Evolutionary conservation across 306 rosid genomes (phyloP).

Genomic region (Bauhinia variegata): DNA sequence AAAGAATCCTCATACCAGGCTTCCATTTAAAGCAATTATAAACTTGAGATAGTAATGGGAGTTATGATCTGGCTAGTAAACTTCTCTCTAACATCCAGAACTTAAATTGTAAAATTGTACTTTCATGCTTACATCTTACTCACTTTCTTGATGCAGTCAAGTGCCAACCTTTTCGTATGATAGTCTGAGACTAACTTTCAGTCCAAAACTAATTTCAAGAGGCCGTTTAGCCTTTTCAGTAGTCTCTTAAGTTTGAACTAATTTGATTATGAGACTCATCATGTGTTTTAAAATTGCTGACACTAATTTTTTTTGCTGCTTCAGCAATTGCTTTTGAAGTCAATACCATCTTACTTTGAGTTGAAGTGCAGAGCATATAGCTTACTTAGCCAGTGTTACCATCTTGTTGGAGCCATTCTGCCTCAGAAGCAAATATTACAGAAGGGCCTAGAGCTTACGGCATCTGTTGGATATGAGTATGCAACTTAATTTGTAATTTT

Average conservation of each 20-base stretch:
- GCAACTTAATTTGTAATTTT: conserved; percentile 29
- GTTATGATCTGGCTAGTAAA: neutral
- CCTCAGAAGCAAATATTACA: conserved; percentile 79
- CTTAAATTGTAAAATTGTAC: conserved; percentile 8
- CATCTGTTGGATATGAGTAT: conserved; percentile 65
- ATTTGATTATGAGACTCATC: neutral
- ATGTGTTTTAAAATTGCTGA: neutral
- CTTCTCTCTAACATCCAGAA: neutral
- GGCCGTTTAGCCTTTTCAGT: neutral
- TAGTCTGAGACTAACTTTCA: neutral
- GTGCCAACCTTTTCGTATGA: neutral
- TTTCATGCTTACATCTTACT: neutral
- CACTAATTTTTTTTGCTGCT: neutral
- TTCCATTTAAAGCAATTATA: neutral
- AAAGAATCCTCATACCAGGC: neutral
- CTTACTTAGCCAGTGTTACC: conserved; percentile 89
- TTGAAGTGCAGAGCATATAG: conserved; percentile 87
- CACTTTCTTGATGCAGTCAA: no score
- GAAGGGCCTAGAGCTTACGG: conserved; percentile 80
- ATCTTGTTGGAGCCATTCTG: conserved; percentile 83
- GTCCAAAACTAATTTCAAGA: neutral
- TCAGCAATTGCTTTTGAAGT: conserved; percentile 76
- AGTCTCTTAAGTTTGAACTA: conserved; percentile 1
- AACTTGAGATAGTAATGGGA: neutral
- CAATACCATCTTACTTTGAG: conserved; percentile 86